Percentiles rank a stretch among this genome's conserved stretches.
Conservation (phyloP, 2,329 filamentous ascomycete genomes). For the Phoma sp. region DNA sequence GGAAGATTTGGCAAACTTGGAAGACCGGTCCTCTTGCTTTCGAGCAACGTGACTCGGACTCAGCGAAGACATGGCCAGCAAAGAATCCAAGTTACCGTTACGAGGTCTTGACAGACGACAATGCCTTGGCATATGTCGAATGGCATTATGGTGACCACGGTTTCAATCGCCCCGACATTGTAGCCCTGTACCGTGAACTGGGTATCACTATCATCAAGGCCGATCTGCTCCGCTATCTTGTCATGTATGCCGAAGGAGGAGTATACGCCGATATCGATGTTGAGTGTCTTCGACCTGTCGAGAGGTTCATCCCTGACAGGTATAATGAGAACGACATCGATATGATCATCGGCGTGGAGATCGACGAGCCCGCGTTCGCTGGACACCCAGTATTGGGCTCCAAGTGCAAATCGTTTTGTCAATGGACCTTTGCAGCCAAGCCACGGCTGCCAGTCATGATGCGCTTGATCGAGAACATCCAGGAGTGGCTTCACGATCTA, state of each 20-base stretch:
- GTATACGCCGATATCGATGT: slow-evolving; percentile 68
- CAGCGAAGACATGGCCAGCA: slow-evolving; percentile 68
- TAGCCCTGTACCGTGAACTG: slow-evolving; percentile 38
- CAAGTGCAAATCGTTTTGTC: slow-evolving; percentile 74
- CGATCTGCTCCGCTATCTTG: slow-evolving; percentile 69
- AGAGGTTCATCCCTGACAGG: slow-evolving; percentile 67
- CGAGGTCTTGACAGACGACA: slow-evolving; percentile 73
- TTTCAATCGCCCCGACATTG: slow-evolving; percentile 66
- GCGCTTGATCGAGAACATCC: slow-evolving; percentile 70
- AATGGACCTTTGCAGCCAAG: slow-evolving; percentile 77
- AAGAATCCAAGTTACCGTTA: slow-evolving; percentile 73
- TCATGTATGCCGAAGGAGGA: slow-evolving; percentile 71
- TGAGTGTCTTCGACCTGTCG: slow-evolving; percentile 60
- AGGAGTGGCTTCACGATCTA: slow-evolving; percentile 68
- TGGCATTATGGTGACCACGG: slow-evolving; percentile 69
- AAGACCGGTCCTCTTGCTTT: slow-evolving; percentile 72
- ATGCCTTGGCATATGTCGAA: slow-evolving; percentile 71
- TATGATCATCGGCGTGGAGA: slow-evolving; percentile 73
- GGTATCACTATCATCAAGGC: slow-evolving; percentile 69
- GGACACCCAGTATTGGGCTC: slow-evolving; percentile 70
- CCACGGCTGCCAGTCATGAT: slow-evolving; percentile 72
- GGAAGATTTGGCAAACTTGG: slow-evolving; percentile 81
- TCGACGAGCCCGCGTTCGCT: slow-evolving; percentile 70
- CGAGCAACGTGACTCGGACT: slow-evolving; percentile 66
- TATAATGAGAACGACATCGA: slow-evolving; percentile 70